A percentile compares a stretch with the other conserved stretches of the same genome.
These are phyloP conservation scores for Royoungia palumana DNA, from an alignment of 768 basidiomycete species.

Conservation along the genomic window DNA sequence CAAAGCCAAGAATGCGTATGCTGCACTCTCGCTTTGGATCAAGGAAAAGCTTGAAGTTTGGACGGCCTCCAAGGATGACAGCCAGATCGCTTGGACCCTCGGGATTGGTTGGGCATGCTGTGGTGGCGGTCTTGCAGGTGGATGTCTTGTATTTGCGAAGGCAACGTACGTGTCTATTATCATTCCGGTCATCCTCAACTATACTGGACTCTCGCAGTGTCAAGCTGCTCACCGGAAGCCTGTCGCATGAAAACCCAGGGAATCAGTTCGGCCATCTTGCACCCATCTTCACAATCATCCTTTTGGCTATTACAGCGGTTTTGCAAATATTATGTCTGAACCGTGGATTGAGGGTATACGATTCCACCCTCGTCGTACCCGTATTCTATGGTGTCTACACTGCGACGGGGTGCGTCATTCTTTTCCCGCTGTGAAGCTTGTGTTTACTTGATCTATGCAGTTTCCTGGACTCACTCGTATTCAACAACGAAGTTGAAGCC, in stretches of 20 bases:
- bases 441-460: slow-evolving; percentile 26
- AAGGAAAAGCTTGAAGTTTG: slow-evolving; percentile 66
- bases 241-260: slow-evolving; percentile 79
- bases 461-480: slow-evolving; percentile 66
- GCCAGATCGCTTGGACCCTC: slow-evolving; percentile 82
- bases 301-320: slow-evolving; percentile 69
- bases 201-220: slow-evolving; percentile 46
- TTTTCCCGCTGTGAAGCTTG: not conserved
- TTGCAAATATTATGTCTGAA: slow-evolving; percentile 91
- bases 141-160: slow-evolving; percentile 81
- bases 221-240: slow-evolving; percentile 69
- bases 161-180: slow-evolving; percentile 26
- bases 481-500: slow-evolving; percentile 83
- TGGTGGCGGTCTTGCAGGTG: slow-evolving; percentile 87
- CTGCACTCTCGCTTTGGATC: slow-evolving; percentile 47
- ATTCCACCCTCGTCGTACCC: slow-evolving; percentile 88
- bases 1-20: slow-evolving; percentile 41
- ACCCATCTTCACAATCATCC: slow-evolving; percentile 69
- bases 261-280: slow-evolving; percentile 84
- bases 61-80: slow-evolving; percentile 80
- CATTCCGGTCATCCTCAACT: not conserved
- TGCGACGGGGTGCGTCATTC: slow-evolving; percentile 60
- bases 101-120: slow-evolving; percentile 94
- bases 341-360: slow-evolving; percentile 84
- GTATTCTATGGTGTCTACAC: slow-evolving; percentile 95